Percentiles rank a stretch among this genome's conserved stretches.
Conservation (phyloP, 352 stramenopile species). For the Globisporangium irregulare region DNA sequence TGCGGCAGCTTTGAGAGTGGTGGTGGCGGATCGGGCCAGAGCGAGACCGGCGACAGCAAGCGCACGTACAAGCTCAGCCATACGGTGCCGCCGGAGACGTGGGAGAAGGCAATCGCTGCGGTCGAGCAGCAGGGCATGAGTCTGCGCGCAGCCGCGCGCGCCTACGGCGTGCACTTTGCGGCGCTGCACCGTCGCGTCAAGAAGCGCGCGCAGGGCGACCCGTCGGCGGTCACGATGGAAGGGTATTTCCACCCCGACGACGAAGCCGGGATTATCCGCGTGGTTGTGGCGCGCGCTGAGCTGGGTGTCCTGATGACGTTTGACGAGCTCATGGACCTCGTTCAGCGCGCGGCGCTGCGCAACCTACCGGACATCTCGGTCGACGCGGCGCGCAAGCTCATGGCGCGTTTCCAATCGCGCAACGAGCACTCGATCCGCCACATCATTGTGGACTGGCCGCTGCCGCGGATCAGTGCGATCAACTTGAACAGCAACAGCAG, state of each 20-base stretch:
- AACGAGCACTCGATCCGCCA: constrained; percentile 52
- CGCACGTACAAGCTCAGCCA: constrained; percentile 48
- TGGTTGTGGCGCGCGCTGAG: constrained; percentile 52
- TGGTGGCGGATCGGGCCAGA: constrained; percentile 11
- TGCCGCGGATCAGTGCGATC: constrained; percentile 13
- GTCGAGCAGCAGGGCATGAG: constrained; percentile 61
- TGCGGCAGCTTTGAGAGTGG: constrained; percentile 19
- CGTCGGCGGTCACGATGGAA: constrained; percentile 11
- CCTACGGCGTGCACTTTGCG: constrained; percentile 57
- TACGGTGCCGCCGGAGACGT: constrained; percentile 52
- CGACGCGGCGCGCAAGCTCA: constrained; percentile 41
- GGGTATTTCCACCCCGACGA: constrained; percentile 53
- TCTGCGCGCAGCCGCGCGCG: constrained; percentile 40
- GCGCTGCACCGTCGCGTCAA: constrained; percentile 54
- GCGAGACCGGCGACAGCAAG: constrained; percentile 18
- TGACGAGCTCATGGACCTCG: constrained; percentile 54
- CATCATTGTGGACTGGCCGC: constrained; percentile 46
- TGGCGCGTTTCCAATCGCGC: constrained; percentile 47
- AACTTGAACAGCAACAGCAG: not conserved
- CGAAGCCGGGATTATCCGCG: constrained; percentile 51
- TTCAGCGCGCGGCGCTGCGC: constrained; percentile 45
- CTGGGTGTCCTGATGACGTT: constrained; percentile 69
- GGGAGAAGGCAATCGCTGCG: constrained; percentile 55
- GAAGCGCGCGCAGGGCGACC: constrained; percentile 38
- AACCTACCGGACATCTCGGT: constrained; percentile 65